A percentile compares a stretch with the other conserved stretches of the same genome.
Conservation (phyloP, 805 yeast genomes). For the Candida fluviatilis region DNA sequence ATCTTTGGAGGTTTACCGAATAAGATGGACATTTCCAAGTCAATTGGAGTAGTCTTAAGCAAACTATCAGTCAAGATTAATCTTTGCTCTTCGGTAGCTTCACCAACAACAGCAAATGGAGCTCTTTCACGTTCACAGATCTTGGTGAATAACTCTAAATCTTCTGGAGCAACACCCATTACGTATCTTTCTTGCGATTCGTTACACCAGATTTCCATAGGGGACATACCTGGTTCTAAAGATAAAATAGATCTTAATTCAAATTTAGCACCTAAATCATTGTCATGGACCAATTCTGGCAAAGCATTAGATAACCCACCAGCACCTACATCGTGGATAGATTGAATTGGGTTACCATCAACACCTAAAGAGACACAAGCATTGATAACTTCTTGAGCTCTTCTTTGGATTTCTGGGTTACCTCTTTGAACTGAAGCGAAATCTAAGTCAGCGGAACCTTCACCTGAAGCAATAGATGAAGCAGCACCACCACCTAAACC, state of each 20-base stretch:
- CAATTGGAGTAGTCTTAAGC: slow-evolving; percentile 83
- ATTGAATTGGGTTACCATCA: slow-evolving; percentile 71
- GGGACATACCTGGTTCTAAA: slow-evolving; percentile 97
- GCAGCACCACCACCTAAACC: slow-evolving; percentile 99
- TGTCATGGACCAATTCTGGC: slow-evolving; percentile 97
- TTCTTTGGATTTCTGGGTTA: slow-evolving; percentile 98
- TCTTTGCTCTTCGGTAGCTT: slow-evolving; percentile 83
- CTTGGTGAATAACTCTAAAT: slow-evolving; percentile 63
- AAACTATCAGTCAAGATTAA: slow-evolving; percentile 76
- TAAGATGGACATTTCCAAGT: slow-evolving; percentile 88
- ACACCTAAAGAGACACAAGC: slow-evolving; percentile 82
- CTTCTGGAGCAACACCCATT: slow-evolving; percentile 80
- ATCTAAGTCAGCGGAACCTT: slow-evolving; percentile 92
- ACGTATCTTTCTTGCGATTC: slow-evolving; percentile 99
- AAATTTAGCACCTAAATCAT: slow-evolving; percentile 89
- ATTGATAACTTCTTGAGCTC: slow-evolving; percentile 97
- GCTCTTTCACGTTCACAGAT: slow-evolving; percentile 95
- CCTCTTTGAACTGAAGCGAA: slow-evolving; percentile 99
- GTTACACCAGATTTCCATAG: slow-evolving; percentile 99
- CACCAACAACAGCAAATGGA: slow-evolving; percentile 93
- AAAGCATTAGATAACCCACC: slow-evolving; percentile 97
- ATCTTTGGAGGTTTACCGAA: slow-evolving; percentile 97
- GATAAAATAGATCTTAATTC: slow-evolving; percentile 88
- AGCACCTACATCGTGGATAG: slow-evolving; percentile 98
- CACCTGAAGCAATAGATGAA: slow-evolving; percentile 93